A percentile compares a stretch with the other conserved stretches of the same genome.
phyloP scores from a whole-genome alignment of 805 yeast species.

The Isabelozyma pseudorhagii region DNA sequence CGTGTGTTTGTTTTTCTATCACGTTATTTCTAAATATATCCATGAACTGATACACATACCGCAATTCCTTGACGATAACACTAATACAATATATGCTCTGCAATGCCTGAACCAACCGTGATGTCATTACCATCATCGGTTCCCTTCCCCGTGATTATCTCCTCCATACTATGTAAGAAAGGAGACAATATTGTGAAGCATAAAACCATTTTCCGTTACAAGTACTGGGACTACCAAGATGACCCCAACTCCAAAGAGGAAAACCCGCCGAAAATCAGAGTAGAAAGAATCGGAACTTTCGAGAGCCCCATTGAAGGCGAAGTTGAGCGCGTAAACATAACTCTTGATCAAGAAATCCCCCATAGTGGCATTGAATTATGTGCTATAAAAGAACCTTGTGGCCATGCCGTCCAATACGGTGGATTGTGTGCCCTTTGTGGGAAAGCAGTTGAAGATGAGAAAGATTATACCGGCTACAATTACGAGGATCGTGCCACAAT shows the following conservation, averaged over 20 bases:
- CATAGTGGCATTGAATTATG: constrained; percentile 46
- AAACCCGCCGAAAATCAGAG: constrained; percentile 45
- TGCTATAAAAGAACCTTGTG: constrained; percentile 73
- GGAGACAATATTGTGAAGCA: constrained; percentile 52
- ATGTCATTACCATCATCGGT: constrained; percentile 58
- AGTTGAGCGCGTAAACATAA: constrained; percentile 48
- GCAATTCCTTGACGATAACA: too few species aligned
- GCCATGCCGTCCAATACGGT: constrained; percentile 90
- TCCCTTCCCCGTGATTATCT: constrained; percentile 66
- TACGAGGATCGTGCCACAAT: constrained; percentile 77
- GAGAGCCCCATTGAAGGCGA: constrained; percentile 83
- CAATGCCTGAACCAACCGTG: constrained; percentile 28
- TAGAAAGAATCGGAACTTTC: constrained; percentile 70
- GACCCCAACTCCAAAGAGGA: constrained; percentile 47
- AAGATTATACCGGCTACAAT: constrained; percentile 70
- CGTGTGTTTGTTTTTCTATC: too few species aligned
- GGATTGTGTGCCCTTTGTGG: constrained; percentile 96
- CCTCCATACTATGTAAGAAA: constrained; percentile 41
- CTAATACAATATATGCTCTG: neutral
- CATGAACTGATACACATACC: too few species aligned
- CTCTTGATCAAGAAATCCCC: constrained; percentile 58
- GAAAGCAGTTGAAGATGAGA: constrained; percentile 60
- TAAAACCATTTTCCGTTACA: constrained; percentile 55
- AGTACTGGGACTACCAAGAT: constrained; percentile 64
- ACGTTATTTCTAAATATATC: too few species aligned